Base-by-base conservation (phyloP, 768 basidiomycete genomes). In the Lentinula detonsa region DNA sequence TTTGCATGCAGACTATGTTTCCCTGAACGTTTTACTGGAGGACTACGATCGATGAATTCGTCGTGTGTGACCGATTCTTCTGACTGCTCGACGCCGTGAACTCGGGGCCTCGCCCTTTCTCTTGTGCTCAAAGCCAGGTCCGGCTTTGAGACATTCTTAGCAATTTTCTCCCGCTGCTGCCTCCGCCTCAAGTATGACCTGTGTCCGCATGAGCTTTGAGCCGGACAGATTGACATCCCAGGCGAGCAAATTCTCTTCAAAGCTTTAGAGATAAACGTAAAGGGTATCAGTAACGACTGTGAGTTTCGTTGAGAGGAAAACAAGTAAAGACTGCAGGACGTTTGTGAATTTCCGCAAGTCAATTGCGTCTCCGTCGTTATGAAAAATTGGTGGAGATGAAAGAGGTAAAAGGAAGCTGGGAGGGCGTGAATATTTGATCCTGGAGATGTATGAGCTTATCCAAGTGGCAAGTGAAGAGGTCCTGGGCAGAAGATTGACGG, bases 291-390 rank as follows among this genome's bases (percentile, higher is more conserved):
- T 56, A 40, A 37, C 40, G 31, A 37, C 31, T 43, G 31, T 56
- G 54, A 56, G 37, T 34, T 33, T 11, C 5, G 23, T 2, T 56
- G 39, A 18, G 33, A 18, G 21, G 51, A 13, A 33, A 21, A 40
- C 34, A 23, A 39, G 53, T 54, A 54, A 54, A 54, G 53, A 54
- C 53, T 54, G 53, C 34, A 39, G 53, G 53, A 54, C 53, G 33
- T 46, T 23, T 46, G 18, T 54, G 5, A 39, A 40, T 10, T 35
- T 54, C 33, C 53, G 37, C 53, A 54, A 54, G 18, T 54, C 56
- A 46, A 57, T 48, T 57, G 45, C 45, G 45, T 35, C 37, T 56
- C 39, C 34, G 51, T 54, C 53, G 53, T 54, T 40, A 18, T 33
- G 16, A 23, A 46, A 46, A 43, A 11, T 40, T 45, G 43, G n/a